Evolutionary conservation across 225 moss, liverwort and hornwort genomes (phyloP), one percentile per base, ranked within the genome.

Genomic region (Rhytidiadelphus loreus): DNA sequence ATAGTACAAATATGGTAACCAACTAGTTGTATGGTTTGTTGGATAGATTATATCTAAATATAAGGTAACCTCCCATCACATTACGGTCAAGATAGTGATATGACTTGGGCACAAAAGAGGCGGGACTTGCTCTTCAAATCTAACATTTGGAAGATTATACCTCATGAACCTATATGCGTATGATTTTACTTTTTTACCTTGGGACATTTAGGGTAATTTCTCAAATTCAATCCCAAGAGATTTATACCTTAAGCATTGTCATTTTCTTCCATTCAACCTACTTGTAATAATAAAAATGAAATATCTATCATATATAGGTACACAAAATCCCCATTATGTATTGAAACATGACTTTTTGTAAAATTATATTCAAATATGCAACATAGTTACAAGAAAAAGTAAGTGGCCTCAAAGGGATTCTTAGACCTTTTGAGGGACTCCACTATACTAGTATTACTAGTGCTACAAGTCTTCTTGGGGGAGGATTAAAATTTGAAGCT

Each of bases 371-470:
- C 28, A 13, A 44, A 28, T 72, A 43, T 0, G 1, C 1, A 16
- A 43, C 9, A 28, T 9, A n/a, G n/a, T n/a, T n/a, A 12, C 20
- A 19, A 33, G 2, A 0, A 3, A 33, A 6, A 50, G 20, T 1
- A 21, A 75, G 12, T 75, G 4, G 8, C 5, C 3, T 48, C 12
- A 32, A 32, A 46, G 11, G 48, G 2, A 48, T 6, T 20, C 7
- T 76, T 2, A 0, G 4, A 52, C 4, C 76, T 52, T 8, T 21
- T 0, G 1, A 52, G 8, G 13, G 12, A 50, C 52, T 52, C 33
- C 8, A 30, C 20, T 32, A 73, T 11, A 72, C 3, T 28, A 17
- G 1, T 46, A 1, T 6, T 46, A 29, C 26, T 70, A 16, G 16
- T 20, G 32, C 20, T 74, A 50, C 0, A 2, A 48, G 73, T 11